Evolutionary conservation across 192 early-diverging fungal species (phyloP).

Genomic region (Pilaira anomala): DNA sequence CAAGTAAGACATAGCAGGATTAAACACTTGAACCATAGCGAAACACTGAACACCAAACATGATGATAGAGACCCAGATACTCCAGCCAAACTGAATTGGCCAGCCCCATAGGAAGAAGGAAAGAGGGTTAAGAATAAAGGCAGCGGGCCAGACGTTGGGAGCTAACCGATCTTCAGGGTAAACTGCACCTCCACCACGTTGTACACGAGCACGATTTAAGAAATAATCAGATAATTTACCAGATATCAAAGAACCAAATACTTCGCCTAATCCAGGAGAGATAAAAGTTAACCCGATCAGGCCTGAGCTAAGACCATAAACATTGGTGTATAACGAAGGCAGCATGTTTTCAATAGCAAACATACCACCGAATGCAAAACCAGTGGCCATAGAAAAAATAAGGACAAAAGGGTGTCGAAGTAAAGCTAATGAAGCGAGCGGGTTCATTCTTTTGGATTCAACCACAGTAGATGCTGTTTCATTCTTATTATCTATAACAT

Average conservation of each 20-base stretch:
- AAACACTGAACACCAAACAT: slow-evolving; percentile 44
- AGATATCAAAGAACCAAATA: slow-evolving; percentile 30
- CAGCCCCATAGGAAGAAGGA: slow-evolving; percentile 44
- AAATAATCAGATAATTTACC: slow-evolving; percentile 33
- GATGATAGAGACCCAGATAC: slow-evolving; percentile 36
- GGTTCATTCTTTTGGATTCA: slow-evolving; percentile 31
- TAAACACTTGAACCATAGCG: slow-evolving; percentile 37
- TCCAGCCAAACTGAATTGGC: slow-evolving; percentile 36
- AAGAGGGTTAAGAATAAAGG: slow-evolving; percentile 38
- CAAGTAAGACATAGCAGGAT: slow-evolving; percentile 35
- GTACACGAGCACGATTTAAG: slow-evolving; percentile 22
- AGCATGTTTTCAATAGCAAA: slow-evolving; percentile 43
- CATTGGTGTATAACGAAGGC: slow-evolving; percentile 23
- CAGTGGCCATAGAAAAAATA: slow-evolving; percentile 37
- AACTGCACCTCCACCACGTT: slow-evolving; percentile 17
- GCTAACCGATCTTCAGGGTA: slow-evolving; percentile 33
- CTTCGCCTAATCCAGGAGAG: slow-evolving; percentile 33
- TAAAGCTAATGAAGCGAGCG: slow-evolving; percentile 20
- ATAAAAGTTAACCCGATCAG: slow-evolving; percentile 34
- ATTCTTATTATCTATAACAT: background rate
- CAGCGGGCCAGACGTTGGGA: slow-evolving; percentile 25
- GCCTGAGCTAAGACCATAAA: slow-evolving; percentile 28
- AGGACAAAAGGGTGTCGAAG: slow-evolving; percentile 44
- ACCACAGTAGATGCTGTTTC: background rate
- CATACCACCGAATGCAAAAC: slow-evolving; percentile 49